Conservation (phyloP, 352 stramenopile genomes). For the Phytopythium boreale region DNA sequence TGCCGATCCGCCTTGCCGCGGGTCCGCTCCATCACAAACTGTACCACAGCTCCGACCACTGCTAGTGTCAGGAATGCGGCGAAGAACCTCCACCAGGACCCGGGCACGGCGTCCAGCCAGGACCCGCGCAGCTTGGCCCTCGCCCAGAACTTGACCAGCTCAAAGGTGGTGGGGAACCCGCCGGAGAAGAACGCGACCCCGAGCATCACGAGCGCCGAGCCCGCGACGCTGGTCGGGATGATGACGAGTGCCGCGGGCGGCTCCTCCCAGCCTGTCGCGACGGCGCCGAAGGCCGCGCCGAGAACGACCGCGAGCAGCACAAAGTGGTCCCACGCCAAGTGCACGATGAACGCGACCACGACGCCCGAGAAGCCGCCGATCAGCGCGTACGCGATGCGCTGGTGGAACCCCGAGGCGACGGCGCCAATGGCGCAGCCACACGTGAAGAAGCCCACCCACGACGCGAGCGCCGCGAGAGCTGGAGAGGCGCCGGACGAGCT, state of each 20-base stretch:
- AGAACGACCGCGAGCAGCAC: constrained; percentile 4
- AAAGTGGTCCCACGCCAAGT: constrained; percentile 8
- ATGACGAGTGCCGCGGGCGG: not conserved
- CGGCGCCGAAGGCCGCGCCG: not conserved
- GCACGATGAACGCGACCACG: constrained; percentile 4
- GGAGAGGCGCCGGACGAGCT: not conserved
- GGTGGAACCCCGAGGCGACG: not conserved
- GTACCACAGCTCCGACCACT: not conserved
- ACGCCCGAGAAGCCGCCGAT: constrained; percentile 6
- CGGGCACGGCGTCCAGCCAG: constrained; percentile 1
- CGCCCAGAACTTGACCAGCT: constrained; percentile 9
- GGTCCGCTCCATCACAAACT: not conserved
- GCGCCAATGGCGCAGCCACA: not conserved
- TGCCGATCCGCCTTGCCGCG: not conserved
- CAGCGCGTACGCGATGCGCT: constrained; percentile 1
- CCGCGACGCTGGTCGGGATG: constrained; percentile 4
- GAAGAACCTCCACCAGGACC: constrained; percentile 3
- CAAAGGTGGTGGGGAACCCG: constrained; percentile 5
- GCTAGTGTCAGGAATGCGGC: constrained; percentile 1
- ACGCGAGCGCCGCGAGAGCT: constrained; percentile 2
- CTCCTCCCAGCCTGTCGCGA: not conserved
- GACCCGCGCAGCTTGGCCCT: constrained; percentile 3
- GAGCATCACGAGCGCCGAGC: constrained; percentile 1
- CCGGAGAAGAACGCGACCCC: constrained; percentile 3
- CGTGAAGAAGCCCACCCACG: constrained; percentile 3